A percentile compares a stretch with the other conserved stretches of the same genome.
Conservation (phyloP, 129 eudicot genomes). For the Logfia minima region DNA sequence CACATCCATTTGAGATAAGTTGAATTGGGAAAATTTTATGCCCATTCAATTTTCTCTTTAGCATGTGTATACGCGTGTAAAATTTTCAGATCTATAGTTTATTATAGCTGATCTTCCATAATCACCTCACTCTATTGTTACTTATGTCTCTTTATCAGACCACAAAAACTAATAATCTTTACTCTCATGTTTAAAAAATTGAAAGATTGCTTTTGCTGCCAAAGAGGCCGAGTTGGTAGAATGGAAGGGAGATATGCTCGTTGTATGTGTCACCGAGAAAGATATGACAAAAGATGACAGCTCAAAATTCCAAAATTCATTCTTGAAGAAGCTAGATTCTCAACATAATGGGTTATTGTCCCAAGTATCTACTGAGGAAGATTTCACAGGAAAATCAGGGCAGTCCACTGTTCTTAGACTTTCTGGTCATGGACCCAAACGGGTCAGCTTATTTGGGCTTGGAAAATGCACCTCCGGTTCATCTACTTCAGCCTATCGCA, state of each 20-base stretch:
- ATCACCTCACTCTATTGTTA: not conserved
- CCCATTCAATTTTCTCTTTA: not conserved
- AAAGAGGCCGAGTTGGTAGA: constrained; percentile 76
- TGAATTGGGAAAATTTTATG: not conserved
- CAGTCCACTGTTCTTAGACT: constrained; percentile 82
- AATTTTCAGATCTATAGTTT: too few relatives aligned
- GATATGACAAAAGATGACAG: constrained; percentile 66
- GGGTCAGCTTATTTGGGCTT: constrained; percentile 80
- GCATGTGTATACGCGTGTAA: not conserved
- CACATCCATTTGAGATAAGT: too few relatives aligned
- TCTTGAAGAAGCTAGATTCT: constrained; percentile 66
- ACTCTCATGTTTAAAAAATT: constrained; percentile 16
- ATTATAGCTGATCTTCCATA: not conserved
- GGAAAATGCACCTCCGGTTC: constrained; percentile 53
- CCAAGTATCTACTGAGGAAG: constrained; percentile 76
- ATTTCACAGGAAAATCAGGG: constrained; percentile 79
- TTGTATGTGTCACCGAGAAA: constrained; percentile 85
- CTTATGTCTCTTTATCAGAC: constrained; percentile 2
- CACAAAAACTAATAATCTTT: not conserved
- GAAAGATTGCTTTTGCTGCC: constrained; percentile 71
- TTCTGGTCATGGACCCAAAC: constrained; percentile 71
- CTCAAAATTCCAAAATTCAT: constrained; percentile 69
- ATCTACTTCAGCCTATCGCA: constrained; percentile 42
- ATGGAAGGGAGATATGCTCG: constrained; percentile 98
- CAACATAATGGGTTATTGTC: constrained; percentile 65